Evolutionary conservation across 148 eudicot species (phyloP).

Genomic region (Bassia scoparia): DNA sequence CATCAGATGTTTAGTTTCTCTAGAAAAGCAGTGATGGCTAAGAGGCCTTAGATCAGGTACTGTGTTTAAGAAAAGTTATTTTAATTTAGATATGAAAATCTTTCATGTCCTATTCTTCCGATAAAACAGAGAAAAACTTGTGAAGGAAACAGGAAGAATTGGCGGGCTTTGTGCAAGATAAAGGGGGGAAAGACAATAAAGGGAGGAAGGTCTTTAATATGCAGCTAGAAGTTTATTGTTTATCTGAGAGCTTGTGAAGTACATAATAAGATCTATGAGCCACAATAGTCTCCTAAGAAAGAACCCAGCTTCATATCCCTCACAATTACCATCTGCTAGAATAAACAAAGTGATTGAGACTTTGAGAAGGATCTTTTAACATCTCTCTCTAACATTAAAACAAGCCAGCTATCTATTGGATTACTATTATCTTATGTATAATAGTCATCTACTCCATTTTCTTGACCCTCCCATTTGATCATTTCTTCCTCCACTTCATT

Average conservation of each 20-base stretch:
- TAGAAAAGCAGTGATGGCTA: neutral
- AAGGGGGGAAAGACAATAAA: no score
- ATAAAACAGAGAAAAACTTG: neutral
- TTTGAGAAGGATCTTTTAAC: neutral
- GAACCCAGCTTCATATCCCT: neutral
- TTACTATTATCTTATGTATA: conserved; percentile 55
- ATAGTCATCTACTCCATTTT: conserved; percentile 74
- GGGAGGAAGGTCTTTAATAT: neutral
- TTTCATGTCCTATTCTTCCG: neutral
- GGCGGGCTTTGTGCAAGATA: neutral
- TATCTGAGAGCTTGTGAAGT: neutral
- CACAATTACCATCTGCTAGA: neutral
- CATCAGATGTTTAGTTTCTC: conserved; percentile 18
- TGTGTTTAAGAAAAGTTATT: neutral
- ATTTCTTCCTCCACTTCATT: no score
- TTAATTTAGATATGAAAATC: neutral
- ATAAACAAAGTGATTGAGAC: neutral
- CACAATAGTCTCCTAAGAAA: conserved; percentile 7
- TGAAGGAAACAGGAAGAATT: no score
- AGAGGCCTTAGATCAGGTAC: neutral
- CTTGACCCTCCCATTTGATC: conserved; percentile 97
- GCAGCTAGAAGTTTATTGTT: neutral
- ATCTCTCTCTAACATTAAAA: neutral
- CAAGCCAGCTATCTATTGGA: neutral
- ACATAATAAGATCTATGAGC: no score